Evolutionary conservation across 345 rosid genomes (phyloP).

Genomic region (Populus ilicifolia): DNA sequence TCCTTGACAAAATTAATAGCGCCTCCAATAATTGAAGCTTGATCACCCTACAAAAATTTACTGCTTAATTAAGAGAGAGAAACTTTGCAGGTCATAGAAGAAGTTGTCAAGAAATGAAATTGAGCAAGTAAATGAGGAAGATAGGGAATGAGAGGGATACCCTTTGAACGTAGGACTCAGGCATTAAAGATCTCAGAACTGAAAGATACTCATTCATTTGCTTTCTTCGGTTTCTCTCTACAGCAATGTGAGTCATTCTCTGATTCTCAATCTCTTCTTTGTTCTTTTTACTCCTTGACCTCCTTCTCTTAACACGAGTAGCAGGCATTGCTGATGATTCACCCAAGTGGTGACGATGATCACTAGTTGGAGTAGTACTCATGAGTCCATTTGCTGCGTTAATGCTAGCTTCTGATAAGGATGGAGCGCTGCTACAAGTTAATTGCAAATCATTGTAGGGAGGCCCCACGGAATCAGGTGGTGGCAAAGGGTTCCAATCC

Average conservation of each 20-base stretch:
- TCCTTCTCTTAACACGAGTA: conserved; percentile 51
- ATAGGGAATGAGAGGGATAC: conserved; percentile 26
- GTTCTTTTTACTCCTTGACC: conserved; percentile 60
- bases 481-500: conserved; percentile 26
- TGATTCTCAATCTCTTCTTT: conserved; percentile 82
- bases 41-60: conserved; percentile 36
- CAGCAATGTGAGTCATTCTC: conserved; percentile 98
- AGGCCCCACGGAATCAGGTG: conserved; percentile 23
- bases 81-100: not conserved
- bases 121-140: not conserved
- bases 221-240: conserved; percentile 90
- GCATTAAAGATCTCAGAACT: conserved; percentile 77
- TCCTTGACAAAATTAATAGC: conserved; percentile 52
- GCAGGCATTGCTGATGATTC: conserved; percentile 9
- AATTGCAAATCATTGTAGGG: conserved; percentile 20
- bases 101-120: not conserved
- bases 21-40: conserved; percentile 50
- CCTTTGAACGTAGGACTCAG: conserved; percentile 78
- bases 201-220: conserved; percentile 91
- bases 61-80: not conserved
- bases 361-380: not conserved
- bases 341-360: conserved; percentile 11
- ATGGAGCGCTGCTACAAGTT: conserved; percentile 7
- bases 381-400: not conserved
- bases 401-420: conserved; percentile 17